Evolutionary conservation across 1,284 basidiomycete genomes (phyloP).

Genomic region (Moniliophthora roreri): DNA sequence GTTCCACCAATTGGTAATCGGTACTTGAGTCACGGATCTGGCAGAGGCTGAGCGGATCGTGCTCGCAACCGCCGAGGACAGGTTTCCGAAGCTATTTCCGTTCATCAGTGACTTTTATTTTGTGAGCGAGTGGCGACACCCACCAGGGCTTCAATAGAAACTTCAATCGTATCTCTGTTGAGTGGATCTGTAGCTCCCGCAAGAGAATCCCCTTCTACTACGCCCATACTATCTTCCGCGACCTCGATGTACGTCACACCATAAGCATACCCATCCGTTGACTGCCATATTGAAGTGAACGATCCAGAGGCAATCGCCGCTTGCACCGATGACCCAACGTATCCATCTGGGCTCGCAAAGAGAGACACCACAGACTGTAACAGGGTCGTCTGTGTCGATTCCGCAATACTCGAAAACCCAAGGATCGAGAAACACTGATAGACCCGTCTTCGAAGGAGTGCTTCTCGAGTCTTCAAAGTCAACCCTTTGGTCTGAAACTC

Average conservation of each 20-base stretch:
- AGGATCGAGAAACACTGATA: conserved; percentile 89
- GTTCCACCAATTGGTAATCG: conserved; percentile 51
- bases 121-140: conserved; percentile 22
- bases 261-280: conserved; percentile 88
- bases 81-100: conserved; percentile 69
- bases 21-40: conserved; percentile 43
- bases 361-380: conserved; percentile 84
- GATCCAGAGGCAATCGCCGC: conserved; percentile 89
- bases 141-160: conserved; percentile 74
- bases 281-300: conserved; percentile 87
- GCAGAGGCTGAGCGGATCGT: conserved; percentile 83
- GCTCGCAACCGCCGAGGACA: conserved; percentile 82
- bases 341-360: conserved; percentile 84
- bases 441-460: conserved; percentile 80
- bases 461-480: conserved; percentile 78
- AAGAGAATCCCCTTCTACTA: conserved; percentile 2
- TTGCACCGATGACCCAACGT: conserved; percentile 82
- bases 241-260: conserved; percentile 81
- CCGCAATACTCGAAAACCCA: conserved; percentile 78
- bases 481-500: conserved; percentile 50
- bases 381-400: conserved; percentile 77
- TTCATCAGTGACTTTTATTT: conserved; percentile 9
- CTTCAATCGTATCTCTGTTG: conserved; percentile 80
- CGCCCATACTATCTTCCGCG: conserved; percentile 37
- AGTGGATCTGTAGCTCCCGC: conserved; percentile 43